These are phyloP conservation scores for Ustilago hordei DNA, from an alignment of 1,284 basidiomycete species.

Conservation along the genomic window DNA sequence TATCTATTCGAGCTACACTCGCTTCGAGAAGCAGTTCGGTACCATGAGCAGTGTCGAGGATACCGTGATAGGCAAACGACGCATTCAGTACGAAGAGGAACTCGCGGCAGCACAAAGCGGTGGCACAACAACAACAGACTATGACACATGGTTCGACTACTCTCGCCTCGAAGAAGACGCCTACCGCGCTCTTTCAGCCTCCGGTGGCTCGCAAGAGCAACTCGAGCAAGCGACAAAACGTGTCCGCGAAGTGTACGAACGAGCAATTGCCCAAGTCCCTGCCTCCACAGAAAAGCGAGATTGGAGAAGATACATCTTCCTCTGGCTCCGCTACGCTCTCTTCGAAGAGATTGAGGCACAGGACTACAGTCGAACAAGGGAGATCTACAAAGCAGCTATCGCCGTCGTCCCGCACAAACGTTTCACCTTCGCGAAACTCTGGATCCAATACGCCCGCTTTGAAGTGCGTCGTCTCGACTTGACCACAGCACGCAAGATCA, in stretches of 20 bases:
- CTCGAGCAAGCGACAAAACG: constrained; percentile 70
- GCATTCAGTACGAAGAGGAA: constrained; percentile 85
- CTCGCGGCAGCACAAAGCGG: constrained; percentile 68
- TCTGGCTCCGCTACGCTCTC: constrained; percentile 95
- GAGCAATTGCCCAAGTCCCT: constrained; percentile 95
- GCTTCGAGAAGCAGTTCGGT: constrained; percentile 98
- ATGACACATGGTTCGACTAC: constrained; percentile 99
- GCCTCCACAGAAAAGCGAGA: constrained; percentile 84
- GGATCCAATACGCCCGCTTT: constrained; percentile 85
- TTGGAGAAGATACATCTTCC: constrained; percentile 87
- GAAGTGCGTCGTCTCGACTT: constrained; percentile 89
- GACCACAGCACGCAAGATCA: constrained; percentile 84
- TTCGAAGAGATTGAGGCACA: constrained; percentile 97
- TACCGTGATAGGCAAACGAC: constrained; percentile 93
- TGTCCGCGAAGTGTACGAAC: constrained; percentile 93
- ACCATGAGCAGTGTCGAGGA: constrained; percentile 87
- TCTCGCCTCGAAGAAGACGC: constrained; percentile 92
- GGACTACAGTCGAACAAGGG: constrained; percentile 85
- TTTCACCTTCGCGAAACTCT: constrained; percentile 92
- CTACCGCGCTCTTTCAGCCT: constrained; percentile 73
- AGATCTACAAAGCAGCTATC: constrained; percentile 91
- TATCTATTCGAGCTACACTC: constrained; percentile 90
- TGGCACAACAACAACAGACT: constrained; percentile 80
- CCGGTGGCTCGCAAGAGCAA: constrained; percentile 43
- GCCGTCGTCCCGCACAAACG: constrained; percentile 91